Percentiles rank a stretch among this genome's conserved stretches.
Conservation (phyloP, 257 asterid genomes). For the Handroanthus guayacan region DNA sequence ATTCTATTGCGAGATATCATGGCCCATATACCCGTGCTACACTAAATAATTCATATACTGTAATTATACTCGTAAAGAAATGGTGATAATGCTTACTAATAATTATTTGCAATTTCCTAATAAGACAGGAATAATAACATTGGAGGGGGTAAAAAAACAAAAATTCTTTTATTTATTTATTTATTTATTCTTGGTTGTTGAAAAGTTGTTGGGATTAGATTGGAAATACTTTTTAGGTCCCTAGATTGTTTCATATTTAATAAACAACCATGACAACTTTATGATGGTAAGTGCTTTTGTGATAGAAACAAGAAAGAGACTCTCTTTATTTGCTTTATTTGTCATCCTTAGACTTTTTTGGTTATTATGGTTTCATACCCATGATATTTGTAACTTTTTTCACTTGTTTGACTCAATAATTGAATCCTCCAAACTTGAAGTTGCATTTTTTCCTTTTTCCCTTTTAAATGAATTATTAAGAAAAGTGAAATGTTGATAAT, state of each 20-base stretch:
- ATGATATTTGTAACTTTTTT: not conserved
- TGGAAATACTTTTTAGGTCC: not conserved
- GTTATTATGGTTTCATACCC: not conserved
- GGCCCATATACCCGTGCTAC: not conserved
- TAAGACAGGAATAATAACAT: slow-evolving; percentile 8
- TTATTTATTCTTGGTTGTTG: no score
- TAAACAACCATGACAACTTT: not conserved
- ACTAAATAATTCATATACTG: no score
- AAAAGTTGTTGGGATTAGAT: not conserved
- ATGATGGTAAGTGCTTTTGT: not conserved
- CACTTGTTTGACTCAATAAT: not conserved
- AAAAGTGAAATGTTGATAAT: no score
- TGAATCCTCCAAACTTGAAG: not conserved
- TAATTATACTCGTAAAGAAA: no score
- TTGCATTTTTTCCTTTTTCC: not conserved
- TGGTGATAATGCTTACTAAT: no score
- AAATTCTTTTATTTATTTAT: no score
- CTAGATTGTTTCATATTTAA: not conserved
- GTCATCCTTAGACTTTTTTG: not conserved
- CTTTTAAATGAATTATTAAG: no score
- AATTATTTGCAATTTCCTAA: no score
- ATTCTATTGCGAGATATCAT: no score
- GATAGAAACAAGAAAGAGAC: not conserved
- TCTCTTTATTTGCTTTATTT: not conserved
- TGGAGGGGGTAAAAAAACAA: not conserved